A percentile compares a stretch with the other conserved stretches of the same genome.
Conservation (phyloP, 805 yeast genomes). For the Candida xiaguanensis region DNA sequence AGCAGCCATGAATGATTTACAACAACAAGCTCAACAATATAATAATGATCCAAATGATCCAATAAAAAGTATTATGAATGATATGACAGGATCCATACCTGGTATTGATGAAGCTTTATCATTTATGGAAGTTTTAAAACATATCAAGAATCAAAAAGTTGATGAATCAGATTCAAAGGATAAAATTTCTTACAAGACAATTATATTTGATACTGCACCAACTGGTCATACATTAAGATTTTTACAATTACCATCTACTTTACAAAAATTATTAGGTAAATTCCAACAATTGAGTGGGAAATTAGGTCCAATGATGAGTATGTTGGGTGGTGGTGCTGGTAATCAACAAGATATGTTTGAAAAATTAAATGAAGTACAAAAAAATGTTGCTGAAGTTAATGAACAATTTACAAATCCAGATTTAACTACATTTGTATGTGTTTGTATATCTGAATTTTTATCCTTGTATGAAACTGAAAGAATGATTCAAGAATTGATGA, state of each 20-base stretch:
- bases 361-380: constrained; percentile 77
- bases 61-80: constrained; percentile 74
- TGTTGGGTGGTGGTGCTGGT: constrained; percentile 68
- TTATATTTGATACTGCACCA: constrained; percentile 99
- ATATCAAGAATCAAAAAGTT: constrained; percentile 70
- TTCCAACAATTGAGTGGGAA: constrained; percentile 81
- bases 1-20: constrained; percentile 86
- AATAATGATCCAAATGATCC: constrained; percentile 59
- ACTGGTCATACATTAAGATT: constrained; percentile 97
- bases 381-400: constrained; percentile 81
- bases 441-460: constrained; percentile 94
- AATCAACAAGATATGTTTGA: constrained; percentile 67
- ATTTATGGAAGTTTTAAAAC: constrained; percentile 96
- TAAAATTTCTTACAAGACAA: constrained; percentile 61
- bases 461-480: constrained; percentile 97
- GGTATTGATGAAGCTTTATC: constrained; percentile 98
- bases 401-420: constrained; percentile 96
- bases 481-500: constrained; percentile 91
- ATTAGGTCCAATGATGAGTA: constrained; percentile 86
- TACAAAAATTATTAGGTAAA: constrained; percentile 82
- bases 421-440: constrained; percentile 91
- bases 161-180: constrained; percentile 18
- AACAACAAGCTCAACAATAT: constrained; percentile 53
- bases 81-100: constrained; percentile 91
- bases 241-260: constrained; percentile 88